Conservation (phyloP, 768 basidiomycete species). For the Crassisporium funariophilum region DNA sequence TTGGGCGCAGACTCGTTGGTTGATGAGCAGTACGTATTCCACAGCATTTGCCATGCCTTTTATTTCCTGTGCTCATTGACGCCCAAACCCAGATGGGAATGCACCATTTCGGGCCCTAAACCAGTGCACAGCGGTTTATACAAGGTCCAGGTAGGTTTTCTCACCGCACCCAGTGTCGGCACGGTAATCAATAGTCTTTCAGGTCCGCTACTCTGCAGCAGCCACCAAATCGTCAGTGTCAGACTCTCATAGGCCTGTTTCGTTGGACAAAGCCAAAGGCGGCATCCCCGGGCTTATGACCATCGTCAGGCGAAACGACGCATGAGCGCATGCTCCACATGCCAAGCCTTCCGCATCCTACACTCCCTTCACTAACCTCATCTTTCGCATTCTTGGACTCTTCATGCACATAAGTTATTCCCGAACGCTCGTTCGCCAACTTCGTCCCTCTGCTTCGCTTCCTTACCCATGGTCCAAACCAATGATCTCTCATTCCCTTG, state of each 20-base stretch:
- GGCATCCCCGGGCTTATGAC: slow-evolving; percentile 80
- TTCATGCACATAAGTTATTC: too few relatives aligned
- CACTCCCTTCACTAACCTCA: slow-evolving; percentile 1
- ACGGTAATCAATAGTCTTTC: neutral
- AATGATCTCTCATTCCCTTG: too few relatives aligned
- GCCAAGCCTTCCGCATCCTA: neutral
- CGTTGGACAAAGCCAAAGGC: slow-evolving; percentile 59
- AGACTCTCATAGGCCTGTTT: slow-evolving; percentile 66
- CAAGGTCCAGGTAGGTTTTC: slow-evolving; percentile 58
- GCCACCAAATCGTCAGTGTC: slow-evolving; percentile 52
- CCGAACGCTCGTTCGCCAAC: too few relatives aligned
- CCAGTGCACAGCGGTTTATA: slow-evolving; percentile 49
- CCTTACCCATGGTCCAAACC: too few relatives aligned
- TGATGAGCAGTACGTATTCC: slow-evolving; percentile 63
- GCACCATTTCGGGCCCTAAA: slow-evolving; percentile 59
- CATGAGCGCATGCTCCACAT: slow-evolving; percentile 11
- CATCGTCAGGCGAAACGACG: slow-evolving; percentile 48
- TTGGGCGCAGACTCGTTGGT: slow-evolving; percentile 63
- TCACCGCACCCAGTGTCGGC: neutral
- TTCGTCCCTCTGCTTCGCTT: too few relatives aligned
- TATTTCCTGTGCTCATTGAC: slow-evolving; percentile 12
- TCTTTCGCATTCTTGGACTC: neutral
- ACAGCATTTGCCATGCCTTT: slow-evolving; percentile 4
- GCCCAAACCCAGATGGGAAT: slow-evolving; percentile 55
- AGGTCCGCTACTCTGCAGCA: slow-evolving; percentile 67